Base-by-base conservation (phyloP, 257 asterid species). In the Parsonsia alboflavescens region DNA sequence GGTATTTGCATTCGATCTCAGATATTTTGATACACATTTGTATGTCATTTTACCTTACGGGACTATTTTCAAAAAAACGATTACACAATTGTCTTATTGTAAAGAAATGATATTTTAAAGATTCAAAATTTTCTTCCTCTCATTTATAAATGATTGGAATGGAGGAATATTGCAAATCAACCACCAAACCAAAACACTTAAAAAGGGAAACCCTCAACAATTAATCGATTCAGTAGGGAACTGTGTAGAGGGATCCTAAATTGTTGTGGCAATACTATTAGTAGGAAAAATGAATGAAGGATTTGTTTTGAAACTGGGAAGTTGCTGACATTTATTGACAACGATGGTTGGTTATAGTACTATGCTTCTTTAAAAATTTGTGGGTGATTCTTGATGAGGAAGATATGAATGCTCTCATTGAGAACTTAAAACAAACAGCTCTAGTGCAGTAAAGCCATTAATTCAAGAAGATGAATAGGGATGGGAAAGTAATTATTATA, bases 381-480 rank as follows among this genome's bases (percentile, higher is more conserved):
- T 24, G 26, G 65, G 39, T 59, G 41, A 52, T 33, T 15, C 24
- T 30, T 62, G 70, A 49, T 39, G 26, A 17, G 42, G 50, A 39
- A 64, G 26, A 19, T 36, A 65, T 39, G n/a, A 65, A 65, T 65
- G 50, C 30, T 39, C 6, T 64, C 50, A 19, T 19, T 65, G 50
- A 39, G 50, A n/a, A 65, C 70, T 65, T 65, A 17, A 19, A 39
- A 17, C 70, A 39, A 65, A 65, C 70, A 65, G 7, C 6, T 19
- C 11, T 24, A 21, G 70, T 64, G 70, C 70, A 64, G 70, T 64
- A 82, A 33, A 81, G 87, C 79, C 78, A 83, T 76, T 78, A 82
- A 78, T 75, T 71, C 52, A 48, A 71, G 63, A 56, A 74, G 65
- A 21, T 57, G 67, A 48, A 53, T 46, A 58, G 45, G 82, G 54